Base-by-base conservation (phyloP, 306 rosid genomes). In the Trichosanthes cucumerina region DNA sequence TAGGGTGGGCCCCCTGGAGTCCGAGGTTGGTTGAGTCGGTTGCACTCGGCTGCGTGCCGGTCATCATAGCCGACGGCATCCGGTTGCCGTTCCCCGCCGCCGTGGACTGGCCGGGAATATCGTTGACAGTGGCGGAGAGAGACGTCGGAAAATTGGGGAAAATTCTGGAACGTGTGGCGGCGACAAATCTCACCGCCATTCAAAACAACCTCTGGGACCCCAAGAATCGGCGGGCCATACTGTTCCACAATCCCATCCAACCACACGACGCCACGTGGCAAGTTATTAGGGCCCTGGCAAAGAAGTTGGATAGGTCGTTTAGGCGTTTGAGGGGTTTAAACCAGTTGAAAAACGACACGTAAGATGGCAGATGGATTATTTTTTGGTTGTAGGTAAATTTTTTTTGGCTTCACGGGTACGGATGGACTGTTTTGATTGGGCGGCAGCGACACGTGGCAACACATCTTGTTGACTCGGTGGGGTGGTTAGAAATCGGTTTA, bases 1-100 rank as follows among this genome's bases (percentile, higher is more conserved):
- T 92, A 18, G 99, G 99, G 80, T 95, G 99, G 99, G 99, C 99
- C 82, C 99, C 99, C 0, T 95, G 99, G 99, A 95, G 99, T 63
- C 99, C 99, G 0, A 85, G 99, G 15, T 87, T 95, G 1, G 96
- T 92, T 0, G 99, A 95, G 53, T 95, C 99, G 0, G 91, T 92
- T 0, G 97, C 81, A 0, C 78, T 95, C 76, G 99, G 99, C 0
- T 95, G 99, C 77, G 97, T 95, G 34, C 99, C 99, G 76, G 96
- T 95, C 4, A 78, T 95, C 1, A 92, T 95, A 57, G 97, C 99
- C 0, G 97, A 95, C 21, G 96, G 90, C 0, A 92, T 95, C 36
- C 87, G 89, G 78, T 43, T 92, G 81, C 99, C 99, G 3, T 95
- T 89, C 36, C 3, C 81, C 6, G 80, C 85, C 34, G 86, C 88